Conservation (phyloP, 345 rosid genomes). For the Carallia pectinifolia region DNA sequence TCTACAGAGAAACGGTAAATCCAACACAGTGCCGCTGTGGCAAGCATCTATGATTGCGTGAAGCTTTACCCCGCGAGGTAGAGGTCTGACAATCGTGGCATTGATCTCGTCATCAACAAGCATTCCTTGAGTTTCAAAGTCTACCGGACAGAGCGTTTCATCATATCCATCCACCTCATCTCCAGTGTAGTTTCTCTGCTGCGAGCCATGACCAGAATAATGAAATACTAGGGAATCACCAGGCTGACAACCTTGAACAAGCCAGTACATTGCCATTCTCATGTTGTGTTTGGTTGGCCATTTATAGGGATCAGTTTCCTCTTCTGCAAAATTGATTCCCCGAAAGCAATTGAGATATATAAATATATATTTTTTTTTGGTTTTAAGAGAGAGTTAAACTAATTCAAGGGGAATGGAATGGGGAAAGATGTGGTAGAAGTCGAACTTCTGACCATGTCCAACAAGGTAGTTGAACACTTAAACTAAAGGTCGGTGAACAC, state of each 20-base stretch:
- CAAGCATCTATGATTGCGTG: slow-evolving; percentile 91
- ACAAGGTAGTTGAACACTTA: too few species aligned
- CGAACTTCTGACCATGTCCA: too few species aligned
- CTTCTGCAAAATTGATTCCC: slow-evolving; percentile 52
- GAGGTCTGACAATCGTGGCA: slow-evolving; percentile 67
- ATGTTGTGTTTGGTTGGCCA: slow-evolving; percentile 68
- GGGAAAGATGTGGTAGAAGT: too few species aligned
- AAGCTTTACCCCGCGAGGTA: slow-evolving; percentile 81
- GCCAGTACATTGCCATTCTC: slow-evolving; percentile 75
- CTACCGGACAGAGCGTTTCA: slow-evolving; percentile 82
- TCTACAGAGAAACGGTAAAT: slow-evolving; percentile 76
- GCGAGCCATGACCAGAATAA: slow-evolving; percentile 86
- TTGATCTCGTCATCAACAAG: slow-evolving; percentile 89
- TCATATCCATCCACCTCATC: slow-evolving; percentile 89
- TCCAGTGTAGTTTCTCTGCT: slow-evolving; percentile 52
- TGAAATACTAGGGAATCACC: slow-evolving; percentile 91
- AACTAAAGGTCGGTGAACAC: too few species aligned
- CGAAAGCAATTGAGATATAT: background rate
- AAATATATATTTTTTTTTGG: background rate
- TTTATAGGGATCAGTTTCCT: slow-evolving; percentile 58
- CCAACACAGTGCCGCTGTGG: slow-evolving; percentile 88
- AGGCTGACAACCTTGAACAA: slow-evolving; percentile 59
- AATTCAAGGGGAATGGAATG: too few species aligned
- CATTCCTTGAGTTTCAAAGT: slow-evolving; percentile 68
- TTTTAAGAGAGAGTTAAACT: too few species aligned